These are phyloP conservation scores for Melaleuca alternifolia DNA, from an alignment of 345 rosid genomes.

Conservation along the genomic window DNA sequence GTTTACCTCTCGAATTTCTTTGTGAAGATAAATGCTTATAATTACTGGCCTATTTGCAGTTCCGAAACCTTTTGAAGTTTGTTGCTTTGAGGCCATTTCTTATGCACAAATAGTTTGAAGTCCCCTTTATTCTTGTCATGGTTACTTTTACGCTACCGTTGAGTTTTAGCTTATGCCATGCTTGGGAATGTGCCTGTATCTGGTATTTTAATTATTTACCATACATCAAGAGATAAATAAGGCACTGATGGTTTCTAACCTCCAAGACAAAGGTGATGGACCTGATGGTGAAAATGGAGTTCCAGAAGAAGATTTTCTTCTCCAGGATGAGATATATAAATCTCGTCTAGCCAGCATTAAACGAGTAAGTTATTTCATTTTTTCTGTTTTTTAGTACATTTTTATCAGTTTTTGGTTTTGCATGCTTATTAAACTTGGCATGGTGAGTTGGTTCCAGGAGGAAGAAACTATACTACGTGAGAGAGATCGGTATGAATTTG, in stretches of 20 bases:
- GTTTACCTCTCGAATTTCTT: not conserved
- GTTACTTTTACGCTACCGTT: not conserved
- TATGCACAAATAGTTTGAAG: not conserved
- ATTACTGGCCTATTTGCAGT: not conserved
- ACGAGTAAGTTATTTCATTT: constrained; percentile 53
- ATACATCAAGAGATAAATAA: not conserved
- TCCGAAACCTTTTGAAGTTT: not conserved
- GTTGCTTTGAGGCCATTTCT: not conserved
- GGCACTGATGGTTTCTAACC: constrained; percentile 11
- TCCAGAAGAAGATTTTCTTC: constrained; percentile 74
- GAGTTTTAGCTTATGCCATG: not conserved
- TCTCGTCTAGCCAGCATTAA: constrained; percentile 90
- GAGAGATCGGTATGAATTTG: constrained; percentile 94
- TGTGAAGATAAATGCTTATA: not conserved
- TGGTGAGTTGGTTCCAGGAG: constrained; percentile 44
- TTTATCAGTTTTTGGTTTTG: constrained; percentile 1
- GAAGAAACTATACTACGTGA: constrained; percentile 86
- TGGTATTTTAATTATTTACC: not conserved
- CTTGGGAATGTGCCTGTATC: not conserved
- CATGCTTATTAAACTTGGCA: not conserved
- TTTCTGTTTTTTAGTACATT: not conserved
- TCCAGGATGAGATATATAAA: constrained; percentile 95
- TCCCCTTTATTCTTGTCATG: not conserved
- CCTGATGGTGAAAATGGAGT: constrained; percentile 61
- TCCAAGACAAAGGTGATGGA: constrained; percentile 80